Base-by-base conservation (phyloP, 495 filamentous ascomycete genomes). In the Friedmanniomyces simplex region DNA sequence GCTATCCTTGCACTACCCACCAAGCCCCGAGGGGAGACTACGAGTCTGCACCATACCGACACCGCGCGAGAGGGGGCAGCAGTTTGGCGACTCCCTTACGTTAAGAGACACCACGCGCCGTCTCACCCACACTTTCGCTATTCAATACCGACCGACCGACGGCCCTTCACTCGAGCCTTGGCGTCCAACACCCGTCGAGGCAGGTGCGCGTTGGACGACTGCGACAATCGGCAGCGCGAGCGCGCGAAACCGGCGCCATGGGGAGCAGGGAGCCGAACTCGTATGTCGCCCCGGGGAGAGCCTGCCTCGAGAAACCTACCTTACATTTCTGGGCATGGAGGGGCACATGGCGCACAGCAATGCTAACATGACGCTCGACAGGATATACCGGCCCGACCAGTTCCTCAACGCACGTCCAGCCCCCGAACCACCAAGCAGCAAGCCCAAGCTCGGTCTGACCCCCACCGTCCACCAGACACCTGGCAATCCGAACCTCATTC, bases 361-460 rank as follows among this genome's bases (percentile, higher is more conserved):
- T 32, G 28, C 28, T 32, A 10, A 32, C 28, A 32, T 10, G 10
- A 3, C 10, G 13, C 11, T 46, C 16, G 11, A 18, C 64, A 75
- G 72, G 32, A 66, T 74, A 37, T 76, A 76, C 63, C 59, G 68
- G 1, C 69, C 71, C 41, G 68, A 67, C 46, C 73, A 76, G 49
- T 98, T 98, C 73, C 93, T 96, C 86, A 97, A 96, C 68, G 90
- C 93, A 55, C 89, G 93, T 49, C 91, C 93, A 47, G 91, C 93
- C 54, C 93, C 93, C 45, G 83, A 86, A 60, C 93, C 93, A 47
- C 93, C 93, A 14, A 84, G 82, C 39, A 87, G 91, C 64, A 84
- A 86, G 57, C 86, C 89, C 54, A 86, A 66, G 47, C 81, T 95
- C 59, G 83, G 82, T 55, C 74, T 91, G 25, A 90, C 85, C 43